A percentile compares a stretch with the other conserved stretches of the same genome.
phyloP scores from a whole-genome alignment of 257 asterid genomes.

The Scutellaria barbata region DNA sequence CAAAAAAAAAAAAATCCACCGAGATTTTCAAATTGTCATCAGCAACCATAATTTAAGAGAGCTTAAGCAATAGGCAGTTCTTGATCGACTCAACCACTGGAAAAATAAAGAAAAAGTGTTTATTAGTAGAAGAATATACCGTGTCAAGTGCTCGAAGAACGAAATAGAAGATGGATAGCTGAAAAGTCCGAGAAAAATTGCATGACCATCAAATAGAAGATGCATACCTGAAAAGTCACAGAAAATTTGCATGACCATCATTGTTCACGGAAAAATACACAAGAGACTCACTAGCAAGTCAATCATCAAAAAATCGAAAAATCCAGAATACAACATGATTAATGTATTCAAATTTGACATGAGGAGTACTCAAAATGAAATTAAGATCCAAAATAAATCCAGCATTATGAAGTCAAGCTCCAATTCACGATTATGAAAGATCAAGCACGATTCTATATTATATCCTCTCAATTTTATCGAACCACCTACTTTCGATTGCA shows the following conservation, averaged over 20 bases:
- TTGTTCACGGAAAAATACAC: too few species aligned
- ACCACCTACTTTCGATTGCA: background rate
- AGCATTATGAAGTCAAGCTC: constrained; percentile 20
- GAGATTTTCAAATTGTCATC: too few species aligned
- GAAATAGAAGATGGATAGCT: constrained; percentile 89
- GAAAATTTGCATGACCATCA: too few species aligned
- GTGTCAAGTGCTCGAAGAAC: constrained; percentile 97
- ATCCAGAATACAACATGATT: constrained; percentile 1
- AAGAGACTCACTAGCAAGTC: background rate
- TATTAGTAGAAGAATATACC: constrained; percentile 55
- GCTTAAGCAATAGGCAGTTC: too few species aligned
- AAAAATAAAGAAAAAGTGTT: background rate
- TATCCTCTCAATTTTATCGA: background rate
- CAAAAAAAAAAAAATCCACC: too few species aligned
- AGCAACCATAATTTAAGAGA: too few species aligned
- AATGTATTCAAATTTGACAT: too few species aligned
- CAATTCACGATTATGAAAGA: background rate
- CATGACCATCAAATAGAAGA: too few species aligned
- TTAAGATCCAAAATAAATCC: constrained; percentile 4
- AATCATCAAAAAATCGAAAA: constrained; percentile 18
- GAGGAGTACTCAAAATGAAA: too few species aligned
- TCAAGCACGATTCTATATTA: too few species aligned
- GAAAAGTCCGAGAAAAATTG: constrained; percentile 33
- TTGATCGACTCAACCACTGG: background rate
- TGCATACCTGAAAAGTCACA: too few species aligned